A percentile compares a stretch with the other conserved stretches of the same genome.
These are phyloP conservation scores for Trichoderma lentiforme DNA, from an alignment of 2,329 filamentous ascomycete species.

Conservation along the genomic window DNA sequence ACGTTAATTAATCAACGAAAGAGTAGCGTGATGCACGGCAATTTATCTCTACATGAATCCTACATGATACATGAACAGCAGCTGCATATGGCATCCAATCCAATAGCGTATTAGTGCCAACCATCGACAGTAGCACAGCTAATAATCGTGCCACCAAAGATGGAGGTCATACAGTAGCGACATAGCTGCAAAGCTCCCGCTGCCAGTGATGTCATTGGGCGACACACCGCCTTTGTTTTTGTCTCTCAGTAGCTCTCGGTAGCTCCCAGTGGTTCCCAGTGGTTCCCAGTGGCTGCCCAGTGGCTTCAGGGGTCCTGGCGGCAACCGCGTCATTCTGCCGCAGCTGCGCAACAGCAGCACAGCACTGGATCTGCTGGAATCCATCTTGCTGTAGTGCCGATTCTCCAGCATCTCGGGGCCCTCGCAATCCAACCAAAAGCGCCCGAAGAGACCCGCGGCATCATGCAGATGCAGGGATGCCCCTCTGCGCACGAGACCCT, in stretches of 20 bases:
- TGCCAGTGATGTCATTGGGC: slow-evolving; percentile 10
- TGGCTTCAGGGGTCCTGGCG: slow-evolving; percentile 16
- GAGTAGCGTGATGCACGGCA: neutral
- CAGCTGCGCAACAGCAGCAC: neutral
- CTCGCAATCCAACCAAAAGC: slow-evolving; percentile 7
- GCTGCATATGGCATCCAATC: neutral
- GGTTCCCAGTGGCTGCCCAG: neutral
- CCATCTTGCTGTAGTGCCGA: neutral
- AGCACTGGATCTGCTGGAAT: neutral
- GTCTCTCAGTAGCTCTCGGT: neutral
- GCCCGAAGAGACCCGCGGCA: neutral
- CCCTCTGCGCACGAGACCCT: slow-evolving; percentile 17
- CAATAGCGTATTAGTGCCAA: neutral
- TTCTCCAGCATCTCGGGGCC: neutral
- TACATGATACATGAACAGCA: neutral
- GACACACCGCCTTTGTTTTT: slow-evolving; percentile 5
- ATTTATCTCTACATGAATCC: neutral
- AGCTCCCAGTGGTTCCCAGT: neutral
- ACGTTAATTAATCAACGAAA: neutral
- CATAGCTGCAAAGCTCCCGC: neutral
- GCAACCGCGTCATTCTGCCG: slow-evolving; percentile 17
- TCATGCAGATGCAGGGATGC: slow-evolving; percentile 16
- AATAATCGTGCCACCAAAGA: neutral
- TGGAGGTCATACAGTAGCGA: neutral
- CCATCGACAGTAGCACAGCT: neutral